Base-by-base conservation (phyloP, 2,329 filamentous ascomycete species). In the Fusarium penzigii region DNA sequence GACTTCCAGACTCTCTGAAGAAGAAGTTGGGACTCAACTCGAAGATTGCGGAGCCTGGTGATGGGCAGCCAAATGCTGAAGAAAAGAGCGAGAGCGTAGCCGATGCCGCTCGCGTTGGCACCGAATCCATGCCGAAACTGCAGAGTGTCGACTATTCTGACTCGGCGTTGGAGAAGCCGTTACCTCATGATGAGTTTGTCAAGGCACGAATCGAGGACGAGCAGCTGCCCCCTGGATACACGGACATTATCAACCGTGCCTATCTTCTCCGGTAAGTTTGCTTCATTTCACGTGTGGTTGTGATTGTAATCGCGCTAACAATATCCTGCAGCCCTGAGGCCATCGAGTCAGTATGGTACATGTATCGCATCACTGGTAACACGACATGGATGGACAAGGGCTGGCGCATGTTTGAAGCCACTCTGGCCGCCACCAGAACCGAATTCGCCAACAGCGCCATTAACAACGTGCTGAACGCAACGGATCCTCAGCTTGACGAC, bases 331-430 rank as follows among this genome's bases (percentile, higher is more conserved):
- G 88, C 17, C 90, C 90, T 17, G 91, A 96, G 75, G 90, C 89
- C 1, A 92, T 96, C 62, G 91, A 96, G 65, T 91, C 87, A 1
- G 85, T 95, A 13, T 95, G 91, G 81, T 89, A 92, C 73, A 87
- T 95, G 78, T 94, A 95, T 74, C 89, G 92, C 66, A 90, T 95
- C 71, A 95, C 90, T 0, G 92, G 90, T 44, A 88, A 94, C 58
- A 72, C 79, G 2, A 70, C 72, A 5, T 91, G 90, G 80, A 87
- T 88, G 68, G 90, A 95, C 29, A 87, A 88, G 59, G 92, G 90
- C 14, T 96, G 92, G 92, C 76, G 78, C 45, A 95, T 96, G 90
- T 96, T 91, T 68, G 74, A 85, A 57, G 78, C 87, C 17, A 84
- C 94, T 46, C 78, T 88, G 50, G 79, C 79, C 34, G 78, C 84